Evolutionary conservation across 73 alveolate species (phyloP).

Genomic region (Urostyla sp.): DNA sequence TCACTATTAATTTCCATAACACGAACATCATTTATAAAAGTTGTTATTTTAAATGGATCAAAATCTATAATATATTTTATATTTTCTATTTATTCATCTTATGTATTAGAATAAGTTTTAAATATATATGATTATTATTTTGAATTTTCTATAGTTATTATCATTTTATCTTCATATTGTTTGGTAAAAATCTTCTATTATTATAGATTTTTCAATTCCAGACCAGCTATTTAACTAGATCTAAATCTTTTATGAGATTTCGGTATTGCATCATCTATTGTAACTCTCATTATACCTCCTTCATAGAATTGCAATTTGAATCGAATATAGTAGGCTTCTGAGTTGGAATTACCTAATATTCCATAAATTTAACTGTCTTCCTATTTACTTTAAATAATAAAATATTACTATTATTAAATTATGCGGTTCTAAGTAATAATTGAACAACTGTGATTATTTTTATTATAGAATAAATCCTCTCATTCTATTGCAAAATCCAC

Average conservation of each 20-base stretch:
- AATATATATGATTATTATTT: background rate
- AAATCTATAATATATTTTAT: background rate
- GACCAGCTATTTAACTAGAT: conserved; percentile 23
- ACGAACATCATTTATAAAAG: conserved; percentile 28
- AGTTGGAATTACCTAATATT: conserved; percentile 37
- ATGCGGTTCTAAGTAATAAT: too few relatives aligned
- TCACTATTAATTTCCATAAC: conserved; percentile 1
- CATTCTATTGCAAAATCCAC: too few relatives aligned
- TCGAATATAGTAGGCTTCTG: background rate
- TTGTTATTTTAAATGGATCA: conserved; percentile 38
- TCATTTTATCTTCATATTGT: background rate
- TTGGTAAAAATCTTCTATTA: background rate
- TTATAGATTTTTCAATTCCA: conserved; percentile 14
- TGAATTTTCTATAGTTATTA: background rate
- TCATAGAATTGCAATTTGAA: conserved; percentile 38
- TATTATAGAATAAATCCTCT: too few relatives aligned
- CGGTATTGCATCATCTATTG: conserved; percentile 45
- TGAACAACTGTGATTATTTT: too few relatives aligned
- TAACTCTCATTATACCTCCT: conserved; percentile 55
- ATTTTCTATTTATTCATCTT: background rate
- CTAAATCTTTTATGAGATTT: conserved; percentile 43
- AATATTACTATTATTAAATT: too few relatives aligned
- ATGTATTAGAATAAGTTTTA: background rate
- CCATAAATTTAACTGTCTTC: conserved; percentile 22
- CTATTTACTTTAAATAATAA: background rate